Evolutionary conservation across 2,329 filamentous ascomycete species (phyloP).

Genomic region (Curvularia spicifera): DNA sequence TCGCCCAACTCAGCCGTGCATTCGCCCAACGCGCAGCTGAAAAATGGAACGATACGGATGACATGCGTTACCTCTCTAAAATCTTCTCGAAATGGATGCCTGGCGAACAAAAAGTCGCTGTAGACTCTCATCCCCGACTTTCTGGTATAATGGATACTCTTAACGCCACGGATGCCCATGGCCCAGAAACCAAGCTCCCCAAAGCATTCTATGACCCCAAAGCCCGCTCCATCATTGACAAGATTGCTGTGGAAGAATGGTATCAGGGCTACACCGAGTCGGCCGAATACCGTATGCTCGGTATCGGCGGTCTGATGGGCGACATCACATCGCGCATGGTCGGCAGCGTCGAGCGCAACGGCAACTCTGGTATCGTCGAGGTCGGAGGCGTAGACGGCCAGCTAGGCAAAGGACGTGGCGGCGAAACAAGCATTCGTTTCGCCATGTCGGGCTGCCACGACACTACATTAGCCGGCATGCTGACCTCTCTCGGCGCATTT

Average conservation of each 20-base stretch:
- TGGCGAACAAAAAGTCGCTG: constrained; percentile 69
- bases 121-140: constrained; percentile 82
- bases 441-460: constrained; percentile 89
- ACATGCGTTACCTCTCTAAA: constrained; percentile 83
- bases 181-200: constrained; percentile 77
- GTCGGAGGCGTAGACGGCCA: constrained; percentile 44
- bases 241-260: constrained; percentile 88
- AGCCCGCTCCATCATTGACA: constrained; percentile 70
- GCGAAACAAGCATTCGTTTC: constrained; percentile 68
- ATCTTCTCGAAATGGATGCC: constrained; percentile 88
- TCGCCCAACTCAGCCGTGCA: constrained; percentile 55
- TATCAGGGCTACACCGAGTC: constrained; percentile 85
- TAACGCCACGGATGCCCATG: constrained; percentile 87
- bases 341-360: constrained; percentile 45
- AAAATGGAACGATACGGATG: constrained; percentile 64
- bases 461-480: constrained; percentile 82
- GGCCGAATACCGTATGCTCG: constrained; percentile 83
- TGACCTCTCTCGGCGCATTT: constrained; percentile 81
- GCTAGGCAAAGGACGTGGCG: constrained; percentile 53
- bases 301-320: constrained; percentile 83
- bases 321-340: constrained; percentile 70
- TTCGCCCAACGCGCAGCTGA: constrained; percentile 57
- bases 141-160: constrained; percentile 94
- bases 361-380: constrained; percentile 50
- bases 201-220: constrained; percentile 84